Evolutionary conservation across 2,329 filamentous ascomycete genomes (phyloP), one percentile per base, ranked within the genome.

Genomic region (Neopestalotiopsis clavispora): DNA sequence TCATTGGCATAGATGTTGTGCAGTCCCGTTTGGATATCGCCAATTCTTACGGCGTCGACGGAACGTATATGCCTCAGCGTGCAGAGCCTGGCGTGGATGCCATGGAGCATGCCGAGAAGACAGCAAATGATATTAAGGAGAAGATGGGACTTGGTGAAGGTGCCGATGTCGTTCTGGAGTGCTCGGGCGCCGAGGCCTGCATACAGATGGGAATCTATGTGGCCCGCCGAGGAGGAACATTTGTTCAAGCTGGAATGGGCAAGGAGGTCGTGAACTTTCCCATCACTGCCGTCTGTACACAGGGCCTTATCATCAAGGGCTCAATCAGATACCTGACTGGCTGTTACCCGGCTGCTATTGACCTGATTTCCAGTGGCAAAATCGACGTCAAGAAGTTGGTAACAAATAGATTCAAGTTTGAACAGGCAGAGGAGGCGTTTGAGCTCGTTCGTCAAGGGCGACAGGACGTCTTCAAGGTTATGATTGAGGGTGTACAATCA

Each of bases 191-290:
- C 2, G 84, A 86, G 70, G 80, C 84, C 2, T 86, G 84, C n/a
- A 84, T 88, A 9, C 84, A 87, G 72, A 84, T 84, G 0, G 85
- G 82, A 10, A 85, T 88, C 67, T 84, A 87, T 71, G 83, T 82
- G n/a, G 78, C 86, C 14, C 79, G 83, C 20, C 80, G 78, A 13
- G 86, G 86, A 4, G 86, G 86, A 3, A 85, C 81, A 7, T 87
- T 86, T 70, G 83, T 89, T 7, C 87, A 89, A 74, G 87, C 83
- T 61, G 89, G 89, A 23, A 90, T 91, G 88, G 90, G 90, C 68
- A 87, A 86, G 71, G 71, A 80, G 74, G 81, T 80, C 52, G 77
- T 84, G 17, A 71, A 78, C 3, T 84, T 85, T 56, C 83, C 83
- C 0, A 84, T 85, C 67, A 81, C 79, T 0, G 78, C 78, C 0